phyloP scores from a whole-genome alignment of 1,139 yeast genomes.

The Suhomyces panamericanus region DNA sequence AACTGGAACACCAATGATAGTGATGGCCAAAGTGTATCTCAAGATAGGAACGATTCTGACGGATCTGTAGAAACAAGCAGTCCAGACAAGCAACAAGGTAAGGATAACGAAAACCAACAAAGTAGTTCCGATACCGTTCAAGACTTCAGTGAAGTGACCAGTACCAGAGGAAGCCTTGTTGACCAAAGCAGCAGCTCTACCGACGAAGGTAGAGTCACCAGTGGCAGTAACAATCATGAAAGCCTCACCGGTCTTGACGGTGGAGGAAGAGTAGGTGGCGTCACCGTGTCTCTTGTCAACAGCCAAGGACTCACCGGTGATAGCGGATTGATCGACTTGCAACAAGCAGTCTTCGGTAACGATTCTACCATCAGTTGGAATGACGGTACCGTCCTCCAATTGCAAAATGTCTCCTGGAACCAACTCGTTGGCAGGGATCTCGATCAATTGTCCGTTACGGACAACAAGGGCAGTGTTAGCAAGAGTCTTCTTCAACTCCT shows the following conservation, averaged over 20 bases:
- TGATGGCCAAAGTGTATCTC: constrained; percentile 93
- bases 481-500: constrained; percentile 88
- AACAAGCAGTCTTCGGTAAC: constrained; percentile 85
- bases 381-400: constrained; percentile 92
- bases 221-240: constrained; percentile 94
- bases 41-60: constrained; percentile 84
- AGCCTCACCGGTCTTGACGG: constrained; percentile 96
- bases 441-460: constrained; percentile 78
- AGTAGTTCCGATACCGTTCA: constrained; percentile 96
- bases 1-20: constrained; percentile 99
- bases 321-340: constrained; percentile 96
- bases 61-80: constrained; percentile 94
- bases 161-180: constrained; percentile 92
- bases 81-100: constrained; percentile 89
- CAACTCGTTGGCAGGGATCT: constrained; percentile 76
- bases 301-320: constrained; percentile 97
- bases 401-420: constrained; percentile 93
- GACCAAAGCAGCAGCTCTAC: constrained; percentile 96
- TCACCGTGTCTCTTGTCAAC: constrained; percentile 93
- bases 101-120: constrained; percentile 85
- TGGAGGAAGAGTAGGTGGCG: constrained; percentile 87
- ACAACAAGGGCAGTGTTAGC: constrained; percentile 86
- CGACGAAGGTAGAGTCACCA: constrained; percentile 90
- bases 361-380: constrained; percentile 94
- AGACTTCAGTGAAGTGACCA: constrained; percentile 97